Percentiles rank a stretch among this genome's conserved stretches.
Conservation (phyloP, 2,329 filamentous ascomycete genomes). For the Malbranchea cinnamomea region DNA sequence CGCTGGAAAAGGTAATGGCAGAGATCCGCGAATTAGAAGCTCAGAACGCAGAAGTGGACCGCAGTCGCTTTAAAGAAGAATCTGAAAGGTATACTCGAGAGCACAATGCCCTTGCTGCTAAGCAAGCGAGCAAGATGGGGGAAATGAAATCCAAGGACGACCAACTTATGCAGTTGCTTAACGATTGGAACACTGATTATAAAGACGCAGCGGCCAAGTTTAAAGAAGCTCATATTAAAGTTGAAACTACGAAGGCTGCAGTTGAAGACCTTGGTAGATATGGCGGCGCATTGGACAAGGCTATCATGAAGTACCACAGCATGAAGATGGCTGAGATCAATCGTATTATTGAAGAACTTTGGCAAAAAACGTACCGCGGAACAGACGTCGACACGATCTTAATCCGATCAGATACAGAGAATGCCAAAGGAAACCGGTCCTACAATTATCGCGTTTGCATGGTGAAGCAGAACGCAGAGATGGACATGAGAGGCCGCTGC, state of each 20-base stretch:
- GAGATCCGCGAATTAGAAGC: conserved; percentile 63
- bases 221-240: conserved; percentile 75
- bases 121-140: conserved; percentile 60
- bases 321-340: conserved; percentile 99
- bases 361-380: conserved; percentile 90
- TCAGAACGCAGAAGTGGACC: conserved; percentile 71
- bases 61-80: conserved; percentile 56
- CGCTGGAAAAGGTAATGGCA: conserved; percentile 49
- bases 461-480: conserved; percentile 92
- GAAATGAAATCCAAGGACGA: conserved; percentile 73
- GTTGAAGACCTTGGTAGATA: conserved; percentile 82
- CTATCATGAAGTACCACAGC: conserved; percentile 92
- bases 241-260: conserved; percentile 81
- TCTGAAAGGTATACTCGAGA: conserved; percentile 51
- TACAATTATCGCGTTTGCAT: conserved; percentile 98
- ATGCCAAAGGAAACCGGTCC: conserved; percentile 54
- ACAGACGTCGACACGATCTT: conserved; percentile 95
- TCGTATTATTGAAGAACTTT: conserved; percentile 85
- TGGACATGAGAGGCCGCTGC: conserved; percentile 98
- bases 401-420: conserved; percentile 83
- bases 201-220: conserved; percentile 66
- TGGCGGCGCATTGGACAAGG: conserved; percentile 71
- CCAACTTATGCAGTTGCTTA: conserved; percentile 55
- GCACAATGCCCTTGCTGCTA: conserved; percentile 54
- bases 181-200: conserved; percentile 77